A percentile compares a stretch with the other conserved stretches of the same genome.
Evolutionary conservation across 768 basidiomycete species (phyloP).

Genomic region (Hygrophorus pudorinus): DNA sequence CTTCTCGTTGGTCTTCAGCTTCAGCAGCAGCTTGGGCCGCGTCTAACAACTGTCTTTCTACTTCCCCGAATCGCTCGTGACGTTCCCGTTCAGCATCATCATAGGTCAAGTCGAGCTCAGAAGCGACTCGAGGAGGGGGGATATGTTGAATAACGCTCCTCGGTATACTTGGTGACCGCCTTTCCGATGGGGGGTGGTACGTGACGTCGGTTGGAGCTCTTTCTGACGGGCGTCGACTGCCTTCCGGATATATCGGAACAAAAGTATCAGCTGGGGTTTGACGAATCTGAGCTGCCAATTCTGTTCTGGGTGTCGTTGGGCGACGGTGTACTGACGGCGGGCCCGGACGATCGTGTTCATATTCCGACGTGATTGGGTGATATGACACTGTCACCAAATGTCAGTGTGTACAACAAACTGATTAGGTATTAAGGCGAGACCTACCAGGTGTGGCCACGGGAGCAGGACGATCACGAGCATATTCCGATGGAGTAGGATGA

Average conservation of each 20-base stretch:
- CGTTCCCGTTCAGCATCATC: constrained; percentile 42
- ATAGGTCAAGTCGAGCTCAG: constrained; percentile 27
- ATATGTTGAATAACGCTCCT: constrained; percentile 5
- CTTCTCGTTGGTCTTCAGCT: constrained; percentile 55
- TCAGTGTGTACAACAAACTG: no score
- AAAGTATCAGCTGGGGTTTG: neutral
- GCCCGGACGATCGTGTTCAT: neutral
- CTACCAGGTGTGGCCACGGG: neutral
- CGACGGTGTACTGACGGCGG: neutral
- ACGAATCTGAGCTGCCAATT: neutral
- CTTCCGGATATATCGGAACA: neutral
- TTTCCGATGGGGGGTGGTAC: neutral
- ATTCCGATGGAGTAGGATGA: neutral
- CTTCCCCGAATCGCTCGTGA: constrained; percentile 45
- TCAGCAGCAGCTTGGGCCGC: constrained; percentile 40
- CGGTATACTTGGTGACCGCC: constrained; percentile 2
- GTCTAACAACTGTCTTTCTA: constrained; percentile 39
- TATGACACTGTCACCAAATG: neutral
- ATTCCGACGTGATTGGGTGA: constrained; percentile 9
- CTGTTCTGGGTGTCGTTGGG: neutral
- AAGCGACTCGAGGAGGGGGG: constrained; percentile 22
- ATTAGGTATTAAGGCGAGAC: no score
- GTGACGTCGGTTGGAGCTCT: neutral
- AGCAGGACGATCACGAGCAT: neutral
- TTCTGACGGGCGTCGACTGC: neutral